Conservation (phyloP, 2,329 filamentous ascomycete genomes). For the Penicillium sp. region DNA sequence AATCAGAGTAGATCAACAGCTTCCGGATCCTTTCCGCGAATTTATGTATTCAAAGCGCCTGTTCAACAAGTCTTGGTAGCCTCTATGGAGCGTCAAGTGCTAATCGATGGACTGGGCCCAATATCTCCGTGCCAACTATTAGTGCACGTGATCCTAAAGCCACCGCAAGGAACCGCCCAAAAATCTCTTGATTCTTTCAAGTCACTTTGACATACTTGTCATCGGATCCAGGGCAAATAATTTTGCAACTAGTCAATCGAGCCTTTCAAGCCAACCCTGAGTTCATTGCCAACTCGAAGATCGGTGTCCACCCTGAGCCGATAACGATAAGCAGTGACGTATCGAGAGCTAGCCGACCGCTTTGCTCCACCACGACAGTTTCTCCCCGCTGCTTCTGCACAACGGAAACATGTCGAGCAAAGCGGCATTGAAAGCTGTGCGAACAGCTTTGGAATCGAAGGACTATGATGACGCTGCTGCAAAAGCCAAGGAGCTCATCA, state of each 20-base stretch:
- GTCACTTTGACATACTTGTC: background rate
- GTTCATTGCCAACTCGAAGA: background rate
- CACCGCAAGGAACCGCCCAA: background rate
- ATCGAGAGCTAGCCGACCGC: conserved; percentile 20
- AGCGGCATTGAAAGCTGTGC: conserved; percentile 76
- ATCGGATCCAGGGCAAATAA: background rate
- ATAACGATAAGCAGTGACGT: conserved; percentile 30
- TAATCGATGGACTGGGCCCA: background rate
- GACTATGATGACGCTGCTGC: conserved; percentile 74
- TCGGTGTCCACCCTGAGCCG: background rate
- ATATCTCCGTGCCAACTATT: background rate
- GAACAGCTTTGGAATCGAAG: conserved; percentile 71
- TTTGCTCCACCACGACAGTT: conserved; percentile 19
- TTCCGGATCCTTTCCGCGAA: background rate
- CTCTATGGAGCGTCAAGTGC: background rate
- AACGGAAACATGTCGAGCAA: conserved; percentile 53
- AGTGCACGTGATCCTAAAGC: conserved; percentile 2
- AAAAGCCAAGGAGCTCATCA: conserved; percentile 67
- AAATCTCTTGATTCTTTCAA: background rate
- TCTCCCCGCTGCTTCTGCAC: conserved; percentile 23
- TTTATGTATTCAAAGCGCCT: background rate
- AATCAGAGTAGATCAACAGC: background rate
- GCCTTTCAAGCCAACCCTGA: background rate
- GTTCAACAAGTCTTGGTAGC: background rate
- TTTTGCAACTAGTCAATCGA: background rate